These are phyloP conservation scores for Pseudogymnoascus sp. DNA, from an alignment of 2,329 filamentous ascomycete genomes.

Conservation along the genomic window DNA sequence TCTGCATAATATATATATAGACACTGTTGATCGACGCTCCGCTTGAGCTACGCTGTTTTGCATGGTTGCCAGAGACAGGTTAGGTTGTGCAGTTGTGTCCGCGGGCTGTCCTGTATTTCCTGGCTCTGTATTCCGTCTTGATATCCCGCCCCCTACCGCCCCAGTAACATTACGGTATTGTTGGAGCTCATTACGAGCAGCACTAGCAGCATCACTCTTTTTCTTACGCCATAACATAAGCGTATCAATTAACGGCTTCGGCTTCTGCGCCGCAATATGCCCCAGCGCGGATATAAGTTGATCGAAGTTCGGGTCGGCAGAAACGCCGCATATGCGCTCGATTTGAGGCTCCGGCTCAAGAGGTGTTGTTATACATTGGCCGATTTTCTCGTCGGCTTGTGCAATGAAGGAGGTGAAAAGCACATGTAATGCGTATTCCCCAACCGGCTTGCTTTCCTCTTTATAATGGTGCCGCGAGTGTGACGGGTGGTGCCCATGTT, in stretches of 20 bases:
- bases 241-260: slow-evolving; percentile 89
- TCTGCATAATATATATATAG: slow-evolving; percentile 90
- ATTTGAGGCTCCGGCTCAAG: slow-evolving; percentile 77
- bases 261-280: slow-evolving; percentile 88
- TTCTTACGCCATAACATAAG: slow-evolving; percentile 98
- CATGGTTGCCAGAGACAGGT: slow-evolving; percentile 30
- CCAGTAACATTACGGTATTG: slow-evolving; percentile 36
- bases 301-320: slow-evolving; percentile 82
- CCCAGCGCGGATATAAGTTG: slow-evolving; percentile 89
- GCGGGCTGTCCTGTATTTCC: slow-evolving; percentile 21
- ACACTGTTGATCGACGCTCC: slow-evolving; percentile 85
- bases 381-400: slow-evolving; percentile 93
- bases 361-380: slow-evolving; percentile 72
- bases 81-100: slow-evolving; percentile 10
- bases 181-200: slow-evolving; percentile 54
- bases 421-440: slow-evolving; percentile 94
- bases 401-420: slow-evolving; percentile 95
- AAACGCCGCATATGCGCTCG: slow-evolving; percentile 83
- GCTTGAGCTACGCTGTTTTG: slow-evolving; percentile 71
- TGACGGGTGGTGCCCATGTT: slow-evolving; percentile 67
- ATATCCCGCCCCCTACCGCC: slow-evolving; percentile 31
- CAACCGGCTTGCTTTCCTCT: slow-evolving; percentile 84
- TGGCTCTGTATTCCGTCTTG: slow-evolving; percentile 70
- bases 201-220: slow-evolving; percentile 81
- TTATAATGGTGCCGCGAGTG: slow-evolving; percentile 59